Evolutionary conservation across 139 green algal species (phyloP).

Genomic region (Monoraphidium neglectum): DNA sequence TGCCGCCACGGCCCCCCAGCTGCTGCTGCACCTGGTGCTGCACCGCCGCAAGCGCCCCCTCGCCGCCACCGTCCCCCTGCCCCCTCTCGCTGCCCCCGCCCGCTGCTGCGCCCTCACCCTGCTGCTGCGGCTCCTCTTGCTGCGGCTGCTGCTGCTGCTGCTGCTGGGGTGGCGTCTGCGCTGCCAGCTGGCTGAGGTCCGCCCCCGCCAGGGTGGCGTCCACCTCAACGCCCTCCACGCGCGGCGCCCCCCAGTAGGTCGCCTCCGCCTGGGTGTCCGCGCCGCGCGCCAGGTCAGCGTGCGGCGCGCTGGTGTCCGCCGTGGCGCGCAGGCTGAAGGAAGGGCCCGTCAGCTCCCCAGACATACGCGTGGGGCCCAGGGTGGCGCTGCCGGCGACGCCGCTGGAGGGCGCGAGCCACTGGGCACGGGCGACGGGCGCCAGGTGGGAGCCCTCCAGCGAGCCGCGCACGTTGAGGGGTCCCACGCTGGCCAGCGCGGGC

Average conservation of each 20-base stretch:
- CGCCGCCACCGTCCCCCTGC: neutral
- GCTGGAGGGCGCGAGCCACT: constrained; percentile 29
- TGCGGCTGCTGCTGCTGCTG: constrained; percentile 19
- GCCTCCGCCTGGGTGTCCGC: constrained; percentile 55
- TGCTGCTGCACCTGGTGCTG: no score
- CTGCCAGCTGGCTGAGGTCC: constrained; percentile 36
- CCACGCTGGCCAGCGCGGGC: constrained; percentile 35
- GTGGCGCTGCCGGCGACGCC: constrained; percentile 7
- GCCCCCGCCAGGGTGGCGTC: constrained; percentile 28
- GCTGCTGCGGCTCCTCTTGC: no score
- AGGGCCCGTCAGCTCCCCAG: neutral
- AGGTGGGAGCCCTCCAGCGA: constrained; percentile 69
- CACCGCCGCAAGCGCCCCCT: neutral
- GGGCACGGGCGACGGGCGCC: constrained; percentile 58
- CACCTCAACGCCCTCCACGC: constrained; percentile 44
- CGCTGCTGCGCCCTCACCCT: neutral
- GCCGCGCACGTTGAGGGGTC: constrained; percentile 39
- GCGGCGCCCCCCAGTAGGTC: constrained; percentile 37
- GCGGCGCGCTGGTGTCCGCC: constrained; percentile 34
- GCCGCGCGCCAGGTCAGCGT: constrained; percentile 11
- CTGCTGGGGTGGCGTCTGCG: neutral
- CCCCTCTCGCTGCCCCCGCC: neutral
- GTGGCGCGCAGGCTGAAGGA: constrained; percentile 34
- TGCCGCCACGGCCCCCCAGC: no score
- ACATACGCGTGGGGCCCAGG: constrained; percentile 10